phyloP scores from a whole-genome alignment of 805 yeast genomes.

The Zygoascus tannicola region DNA sequence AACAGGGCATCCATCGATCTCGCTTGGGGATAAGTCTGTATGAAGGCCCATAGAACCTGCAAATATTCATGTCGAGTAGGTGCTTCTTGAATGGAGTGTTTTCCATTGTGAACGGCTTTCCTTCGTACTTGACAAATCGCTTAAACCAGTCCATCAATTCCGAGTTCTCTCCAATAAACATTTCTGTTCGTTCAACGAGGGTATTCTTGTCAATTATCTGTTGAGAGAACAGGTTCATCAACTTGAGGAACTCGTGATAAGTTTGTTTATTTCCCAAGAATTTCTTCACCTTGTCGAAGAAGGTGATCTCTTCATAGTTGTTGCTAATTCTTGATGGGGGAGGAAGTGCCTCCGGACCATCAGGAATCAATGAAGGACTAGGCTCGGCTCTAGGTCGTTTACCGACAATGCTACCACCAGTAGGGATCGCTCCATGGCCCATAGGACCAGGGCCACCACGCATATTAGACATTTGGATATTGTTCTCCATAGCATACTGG shows the following conservation, averaged over 20 bases:
- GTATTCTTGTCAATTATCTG: conserved; percentile 79
- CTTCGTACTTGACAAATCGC: conserved; percentile 80
- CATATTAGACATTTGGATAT: conserved; percentile 16
- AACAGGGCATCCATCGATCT: conserved; percentile 93
- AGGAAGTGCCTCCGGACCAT: conserved; percentile 70
- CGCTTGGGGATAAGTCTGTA: conserved; percentile 87
- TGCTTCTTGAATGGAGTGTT: conserved; percentile 82
- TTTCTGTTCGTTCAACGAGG: conserved; percentile 73
- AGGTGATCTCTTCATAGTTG: conserved; percentile 73
- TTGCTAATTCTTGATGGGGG: conserved; percentile 46
- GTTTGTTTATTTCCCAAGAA: conserved; percentile 80
- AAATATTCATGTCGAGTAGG: conserved; percentile 76
- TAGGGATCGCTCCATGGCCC: conserved; percentile 2
- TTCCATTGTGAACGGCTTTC: conserved; percentile 78
- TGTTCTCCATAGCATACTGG: conserved; percentile 4
- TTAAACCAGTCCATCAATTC: conserved; percentile 90
- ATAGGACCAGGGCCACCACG: conserved; percentile 15
- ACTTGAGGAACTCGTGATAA: conserved; percentile 85
- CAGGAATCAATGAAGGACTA: conserved; percentile 70
- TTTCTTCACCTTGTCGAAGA: conserved; percentile 87
- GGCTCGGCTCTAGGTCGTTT: conserved; percentile 8
- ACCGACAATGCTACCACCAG: conserved; percentile 1
- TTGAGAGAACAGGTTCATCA: conserved; percentile 79
- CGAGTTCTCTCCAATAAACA: conserved; percentile 70
- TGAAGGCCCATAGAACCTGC: conserved; percentile 93